Conservation (phyloP, 345 rosid genomes). For the Orychophragmus violaceus region DNA sequence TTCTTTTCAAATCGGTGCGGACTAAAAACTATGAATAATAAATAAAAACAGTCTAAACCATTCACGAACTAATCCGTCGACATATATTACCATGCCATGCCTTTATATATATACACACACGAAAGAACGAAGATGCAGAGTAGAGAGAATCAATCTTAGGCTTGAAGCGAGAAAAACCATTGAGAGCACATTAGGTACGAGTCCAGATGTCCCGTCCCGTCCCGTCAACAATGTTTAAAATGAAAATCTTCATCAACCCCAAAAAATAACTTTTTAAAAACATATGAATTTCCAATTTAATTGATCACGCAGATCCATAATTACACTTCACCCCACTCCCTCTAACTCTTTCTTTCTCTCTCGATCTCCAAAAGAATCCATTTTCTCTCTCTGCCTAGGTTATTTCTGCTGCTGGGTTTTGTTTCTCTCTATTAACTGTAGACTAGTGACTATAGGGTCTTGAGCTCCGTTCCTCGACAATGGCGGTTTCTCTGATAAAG, state of each 20-base stretch:
- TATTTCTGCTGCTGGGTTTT: slow-evolving; percentile 21
- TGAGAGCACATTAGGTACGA: slow-evolving; percentile 19
- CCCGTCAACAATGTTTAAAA: background rate
- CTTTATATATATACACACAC: no score
- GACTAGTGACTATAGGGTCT: slow-evolving; percentile 8
- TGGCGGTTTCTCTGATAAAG: slow-evolving; percentile 29
- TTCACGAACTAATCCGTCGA: no score
- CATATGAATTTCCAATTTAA: slow-evolving; percentile 6
- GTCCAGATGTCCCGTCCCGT: slow-evolving; percentile 15
- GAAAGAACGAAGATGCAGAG: background rate
- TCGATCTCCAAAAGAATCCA: slow-evolving; percentile 1
- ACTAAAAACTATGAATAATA: no score
- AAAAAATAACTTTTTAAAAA: background rate
- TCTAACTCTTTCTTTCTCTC: slow-evolving; percentile 23
- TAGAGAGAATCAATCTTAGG: slow-evolving; percentile 26
- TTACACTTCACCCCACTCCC: slow-evolving; percentile 35
- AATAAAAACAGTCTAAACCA: no score
- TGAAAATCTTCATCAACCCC: slow-evolving; percentile 2
- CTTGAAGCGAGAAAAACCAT: slow-evolving; percentile 29
- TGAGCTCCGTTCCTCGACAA: slow-evolving; percentile 27
- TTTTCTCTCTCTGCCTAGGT: background rate
- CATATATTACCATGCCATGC: no score
- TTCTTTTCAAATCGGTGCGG: no score
- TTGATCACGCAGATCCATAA: slow-evolving; percentile 7
- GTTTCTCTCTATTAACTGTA: background rate